Evolutionary conservation across 345 rosid genomes (phyloP), one percentile per base, ranked within the genome.

Genomic region (Murraya paniculata): DNA sequence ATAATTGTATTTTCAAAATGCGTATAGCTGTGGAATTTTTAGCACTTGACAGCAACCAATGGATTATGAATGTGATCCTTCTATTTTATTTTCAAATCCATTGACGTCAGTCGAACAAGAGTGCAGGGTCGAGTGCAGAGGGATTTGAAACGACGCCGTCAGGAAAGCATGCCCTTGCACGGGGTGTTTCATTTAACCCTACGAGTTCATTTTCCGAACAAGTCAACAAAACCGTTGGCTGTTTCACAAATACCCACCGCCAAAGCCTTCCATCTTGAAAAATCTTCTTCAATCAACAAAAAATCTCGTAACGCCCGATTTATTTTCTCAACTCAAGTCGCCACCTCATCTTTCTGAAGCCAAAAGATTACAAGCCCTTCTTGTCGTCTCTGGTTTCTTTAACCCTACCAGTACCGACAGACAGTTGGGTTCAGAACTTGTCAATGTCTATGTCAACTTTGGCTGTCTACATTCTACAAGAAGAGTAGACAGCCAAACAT

Each of bases 381-480:
- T 82, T 65, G 27, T 84, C 45, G 77, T 84, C 74, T 21, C 71
- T 48, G 87, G 87, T 18, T 72, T 82, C 72, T 69, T 81, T 36
- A 18, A 59, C 50, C 33, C 71, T 16, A 57, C 18, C 19, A 25
- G 35, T 74, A 27, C 48, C 59, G 80, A 41, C 53, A 68, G 74
- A 73, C 78, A 68, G 33, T 66, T 79, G 16, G 87, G 81, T 71
- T 81, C 87, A 7, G 85, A 82, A 76, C 85, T 84, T 39, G 87
- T 86, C 62, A 68, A 72, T 39, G 65, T 80, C 25, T 86, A 82
- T 27, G 84, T 69, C 10, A 18, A 57, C 57, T 80, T 68, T 69
- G 84, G 77, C 25, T 60, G 84, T 73, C 73, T 84, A 2, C 79
- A 41, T n/a, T n/a, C n/a, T n/a, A n/a, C 89, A 77, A 78, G 28